These are phyloP conservation scores for Adenanthera pavonina DNA, from an alignment of 306 rosid genomes.

Conservation along the genomic window DNA sequence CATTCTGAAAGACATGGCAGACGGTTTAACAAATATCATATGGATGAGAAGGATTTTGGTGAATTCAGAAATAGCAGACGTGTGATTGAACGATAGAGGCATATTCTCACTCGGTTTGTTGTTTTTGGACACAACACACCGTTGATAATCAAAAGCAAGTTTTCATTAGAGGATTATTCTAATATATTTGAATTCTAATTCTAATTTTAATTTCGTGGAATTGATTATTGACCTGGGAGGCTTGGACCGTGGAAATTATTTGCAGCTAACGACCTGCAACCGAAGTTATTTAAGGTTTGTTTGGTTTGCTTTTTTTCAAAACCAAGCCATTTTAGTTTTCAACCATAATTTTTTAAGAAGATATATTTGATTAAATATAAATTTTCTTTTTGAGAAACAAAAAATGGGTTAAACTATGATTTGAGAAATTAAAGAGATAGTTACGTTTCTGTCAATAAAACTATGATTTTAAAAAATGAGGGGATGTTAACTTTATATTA, in stretches of 20 bases:
- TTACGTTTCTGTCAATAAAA: too few species aligned
- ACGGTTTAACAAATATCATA: constrained; percentile 40
- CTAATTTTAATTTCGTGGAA: neutral
- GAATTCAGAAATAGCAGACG: constrained; percentile 78
- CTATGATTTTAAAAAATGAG: too few species aligned
- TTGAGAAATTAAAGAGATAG: too few species aligned
- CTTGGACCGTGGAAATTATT: neutral
- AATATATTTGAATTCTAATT: neutral
- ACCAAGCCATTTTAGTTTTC: too few species aligned
- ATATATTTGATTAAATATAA: too few species aligned
- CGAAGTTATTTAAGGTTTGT: neutral
- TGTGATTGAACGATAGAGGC: constrained; percentile 72
- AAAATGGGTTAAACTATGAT: too few species aligned
- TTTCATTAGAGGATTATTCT: neutral
- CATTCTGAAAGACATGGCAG: constrained; percentile 45
- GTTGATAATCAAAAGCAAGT: constrained; percentile 14
- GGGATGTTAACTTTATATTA: too few species aligned
- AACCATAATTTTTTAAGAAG: too few species aligned
- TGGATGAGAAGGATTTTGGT: constrained; percentile 49
- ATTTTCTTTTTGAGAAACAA: too few species aligned
- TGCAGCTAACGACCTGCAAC: neutral
- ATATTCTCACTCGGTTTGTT: neutral
- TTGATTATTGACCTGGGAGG: neutral
- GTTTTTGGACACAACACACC: constrained; percentile 13
- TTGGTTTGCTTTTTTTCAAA: too few species aligned